Conservation (phyloP, 768 basidiomycete species). For the Podaxis rugospora region DNA sequence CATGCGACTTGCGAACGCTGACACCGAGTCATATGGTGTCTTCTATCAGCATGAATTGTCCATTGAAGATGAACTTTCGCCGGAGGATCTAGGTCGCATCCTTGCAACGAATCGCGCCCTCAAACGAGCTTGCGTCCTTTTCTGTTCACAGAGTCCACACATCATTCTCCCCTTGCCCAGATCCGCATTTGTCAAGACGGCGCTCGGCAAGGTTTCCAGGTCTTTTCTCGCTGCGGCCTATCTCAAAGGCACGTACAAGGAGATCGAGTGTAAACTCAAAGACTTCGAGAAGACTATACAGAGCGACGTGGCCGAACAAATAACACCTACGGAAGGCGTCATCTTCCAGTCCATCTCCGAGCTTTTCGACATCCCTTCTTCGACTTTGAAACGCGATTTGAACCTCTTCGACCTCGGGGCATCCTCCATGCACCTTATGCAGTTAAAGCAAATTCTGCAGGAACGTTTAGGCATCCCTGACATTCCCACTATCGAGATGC, state of each 20-base stretch:
- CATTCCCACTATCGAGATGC: constrained; percentile 8
- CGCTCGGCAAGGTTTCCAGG: constrained; percentile 7
- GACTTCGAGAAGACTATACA: not conserved
- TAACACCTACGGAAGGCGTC: not conserved
- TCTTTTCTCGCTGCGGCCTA: constrained; percentile 6
- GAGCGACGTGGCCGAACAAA: not conserved
- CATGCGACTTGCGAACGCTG: constrained; percentile 5
- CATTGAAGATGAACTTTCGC: not conserved
- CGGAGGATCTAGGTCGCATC: not conserved
- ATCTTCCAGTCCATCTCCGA: constrained; percentile 2
- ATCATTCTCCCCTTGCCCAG: constrained; percentile 4
- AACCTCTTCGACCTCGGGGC: constrained; percentile 6
- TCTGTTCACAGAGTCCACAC: constrained; percentile 6
- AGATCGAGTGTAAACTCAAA: not conserved
- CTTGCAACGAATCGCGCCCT: constrained; percentile 1
- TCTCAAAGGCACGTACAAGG: constrained; percentile 1
- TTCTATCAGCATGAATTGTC: constrained; percentile 4
- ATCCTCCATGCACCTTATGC: constrained; percentile 8
- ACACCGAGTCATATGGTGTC: constrained; percentile 5
- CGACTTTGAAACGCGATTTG: not conserved
- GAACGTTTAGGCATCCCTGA: constrained; percentile 3
- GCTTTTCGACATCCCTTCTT: not conserved
- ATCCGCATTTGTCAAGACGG: constrained; percentile 4
- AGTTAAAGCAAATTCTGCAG: constrained; percentile 4
- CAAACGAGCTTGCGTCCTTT: not conserved